A percentile compares a stretch with the other conserved stretches of the same genome.
Evolutionary conservation across 345 rosid species (phyloP).

Genomic region (Chamaenerion angustifolium): DNA sequence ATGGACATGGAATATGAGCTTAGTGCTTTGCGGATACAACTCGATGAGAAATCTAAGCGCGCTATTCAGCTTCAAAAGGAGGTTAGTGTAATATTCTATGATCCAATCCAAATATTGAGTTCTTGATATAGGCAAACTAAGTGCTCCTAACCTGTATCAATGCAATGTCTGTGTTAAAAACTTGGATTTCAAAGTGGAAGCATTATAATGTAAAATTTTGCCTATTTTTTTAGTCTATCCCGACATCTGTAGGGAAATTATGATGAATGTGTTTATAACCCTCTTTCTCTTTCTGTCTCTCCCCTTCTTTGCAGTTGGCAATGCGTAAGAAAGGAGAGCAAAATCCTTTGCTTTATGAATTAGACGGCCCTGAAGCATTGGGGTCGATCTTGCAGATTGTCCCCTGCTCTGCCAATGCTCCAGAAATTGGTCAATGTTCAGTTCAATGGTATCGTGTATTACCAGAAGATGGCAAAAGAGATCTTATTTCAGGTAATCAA

Average conservation of each 20-base stretch:
- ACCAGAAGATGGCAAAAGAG: conserved; percentile 62
- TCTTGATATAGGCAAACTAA: too few species aligned
- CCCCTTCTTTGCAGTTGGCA: conserved; percentile 35
- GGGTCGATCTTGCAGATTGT: conserved; percentile 65
- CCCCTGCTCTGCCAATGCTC: conserved; percentile 54
- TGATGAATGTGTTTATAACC: background rate
- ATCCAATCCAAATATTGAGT: too few species aligned
- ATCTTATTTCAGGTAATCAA: conserved; percentile 68
- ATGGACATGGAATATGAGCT: conserved; percentile 95
- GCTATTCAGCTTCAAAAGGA: conserved; percentile 61
- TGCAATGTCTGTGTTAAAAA: too few species aligned
- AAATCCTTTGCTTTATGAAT: conserved; percentile 41
- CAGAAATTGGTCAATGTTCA: conserved; percentile 53
- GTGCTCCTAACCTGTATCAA: too few species aligned
- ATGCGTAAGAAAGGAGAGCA: conserved; percentile 47
- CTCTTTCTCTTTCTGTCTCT: background rate
- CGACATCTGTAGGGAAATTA: too few species aligned
- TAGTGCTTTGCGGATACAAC: conserved; percentile 65
- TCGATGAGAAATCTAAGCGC: conserved; percentile 62
- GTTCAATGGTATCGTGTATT: conserved; percentile 81
- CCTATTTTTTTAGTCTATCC: background rate
- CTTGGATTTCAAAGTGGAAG: too few species aligned
- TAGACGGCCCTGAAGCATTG: conserved; percentile 75
- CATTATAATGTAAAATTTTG: too few species aligned
- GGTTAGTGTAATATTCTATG: conserved; percentile 19